These are phyloP conservation scores for Xylaria curta DNA, from an alignment of 495 filamentous ascomycete species.

Conservation along the genomic window DNA sequence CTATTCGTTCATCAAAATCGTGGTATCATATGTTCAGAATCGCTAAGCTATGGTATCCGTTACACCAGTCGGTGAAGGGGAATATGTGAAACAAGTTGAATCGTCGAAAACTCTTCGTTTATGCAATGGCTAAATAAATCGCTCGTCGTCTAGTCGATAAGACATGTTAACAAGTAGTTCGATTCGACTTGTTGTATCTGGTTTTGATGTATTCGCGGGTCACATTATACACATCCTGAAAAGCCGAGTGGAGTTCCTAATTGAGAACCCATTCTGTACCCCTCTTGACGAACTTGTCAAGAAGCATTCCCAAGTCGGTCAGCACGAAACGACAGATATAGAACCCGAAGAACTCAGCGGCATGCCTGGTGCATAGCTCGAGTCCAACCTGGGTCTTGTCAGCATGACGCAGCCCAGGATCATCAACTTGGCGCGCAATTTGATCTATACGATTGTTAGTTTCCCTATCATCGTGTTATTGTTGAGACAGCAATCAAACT, in stretches of 20 bases:
- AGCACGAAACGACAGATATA: slow-evolving; percentile 94
- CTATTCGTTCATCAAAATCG: slow-evolving; percentile 16
- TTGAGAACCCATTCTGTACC: slow-evolving; percentile 92
- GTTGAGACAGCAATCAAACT: slow-evolving; percentile 41
- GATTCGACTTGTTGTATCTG: slow-evolving; percentile 7
- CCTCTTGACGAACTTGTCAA: slow-evolving; percentile 97
- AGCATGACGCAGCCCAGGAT: slow-evolving; percentile 81
- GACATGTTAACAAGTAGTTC: background rate
- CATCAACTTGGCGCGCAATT: slow-evolving; percentile 94
- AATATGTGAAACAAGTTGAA: slow-evolving; percentile 15
- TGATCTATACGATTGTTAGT: slow-evolving; percentile 67
- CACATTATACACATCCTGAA: background rate
- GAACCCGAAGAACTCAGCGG: slow-evolving; percentile 97
- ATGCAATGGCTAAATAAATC: slow-evolving; percentile 13
- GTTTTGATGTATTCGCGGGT: background rate
- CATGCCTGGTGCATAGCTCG: slow-evolving; percentile 90
- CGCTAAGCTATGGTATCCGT: slow-evolving; percentile 22
- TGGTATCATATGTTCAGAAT: slow-evolving; percentile 23
- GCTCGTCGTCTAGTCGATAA: background rate
- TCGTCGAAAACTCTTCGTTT: slow-evolving; percentile 7
- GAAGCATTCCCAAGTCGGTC: slow-evolving; percentile 79
- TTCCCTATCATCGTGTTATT: slow-evolving; percentile 13
- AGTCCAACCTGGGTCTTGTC: slow-evolving; percentile 89
- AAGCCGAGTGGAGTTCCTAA: slow-evolving; percentile 24
- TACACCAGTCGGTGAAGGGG: background rate